Evolutionary conservation across 2,329 filamentous ascomycete genomes (phyloP).

Genomic region (Colletotrichum tropicale): DNA sequence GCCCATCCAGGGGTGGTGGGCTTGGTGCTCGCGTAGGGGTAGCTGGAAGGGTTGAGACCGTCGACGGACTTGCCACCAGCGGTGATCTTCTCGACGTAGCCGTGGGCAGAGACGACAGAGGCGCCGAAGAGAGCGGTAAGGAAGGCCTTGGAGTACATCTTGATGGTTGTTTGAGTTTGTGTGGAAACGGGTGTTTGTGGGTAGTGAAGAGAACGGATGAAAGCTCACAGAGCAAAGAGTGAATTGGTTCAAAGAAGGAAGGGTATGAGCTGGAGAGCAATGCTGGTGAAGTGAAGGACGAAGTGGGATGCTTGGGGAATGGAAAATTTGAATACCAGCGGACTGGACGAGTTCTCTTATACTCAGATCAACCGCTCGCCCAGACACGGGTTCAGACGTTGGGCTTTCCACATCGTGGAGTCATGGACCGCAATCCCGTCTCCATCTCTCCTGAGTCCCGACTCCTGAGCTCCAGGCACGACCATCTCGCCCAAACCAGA

Average conservation of each 20-base stretch:
- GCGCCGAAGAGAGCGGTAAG: slow-evolving; percentile 25
- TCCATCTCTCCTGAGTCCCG: neutral
- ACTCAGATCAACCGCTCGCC: neutral
- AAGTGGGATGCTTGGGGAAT: neutral
- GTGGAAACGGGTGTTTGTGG: neutral
- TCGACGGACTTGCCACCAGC: slow-evolving; percentile 34
- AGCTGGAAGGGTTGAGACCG: slow-evolving; percentile 27
- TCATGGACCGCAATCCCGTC: slow-evolving; percentile 5
- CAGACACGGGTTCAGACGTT: neutral
- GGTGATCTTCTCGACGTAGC: slow-evolving; percentile 33
- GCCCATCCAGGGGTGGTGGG: slow-evolving; percentile 31
- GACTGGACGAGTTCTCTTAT: slow-evolving; percentile 6
- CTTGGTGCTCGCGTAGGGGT: slow-evolving; percentile 22
- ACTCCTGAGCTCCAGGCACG: neutral
- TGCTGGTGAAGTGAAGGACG: slow-evolving; percentile 9
- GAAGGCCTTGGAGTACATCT: slow-evolving; percentile 21
- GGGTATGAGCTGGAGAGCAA: slow-evolving; percentile 4
- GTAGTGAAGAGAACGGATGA: neutral
- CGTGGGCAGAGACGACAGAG: slow-evolving; percentile 31
- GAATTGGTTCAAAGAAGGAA: slow-evolving; percentile 3
- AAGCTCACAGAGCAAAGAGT: slow-evolving; percentile 20
- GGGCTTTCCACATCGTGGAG: neutral
- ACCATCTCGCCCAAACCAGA: neutral
- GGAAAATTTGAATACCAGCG: neutral
- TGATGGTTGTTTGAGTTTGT: neutral